phyloP scores from a whole-genome alignment of 768 basidiomycete genomes.

The Cystoderma amianthinum region DNA sequence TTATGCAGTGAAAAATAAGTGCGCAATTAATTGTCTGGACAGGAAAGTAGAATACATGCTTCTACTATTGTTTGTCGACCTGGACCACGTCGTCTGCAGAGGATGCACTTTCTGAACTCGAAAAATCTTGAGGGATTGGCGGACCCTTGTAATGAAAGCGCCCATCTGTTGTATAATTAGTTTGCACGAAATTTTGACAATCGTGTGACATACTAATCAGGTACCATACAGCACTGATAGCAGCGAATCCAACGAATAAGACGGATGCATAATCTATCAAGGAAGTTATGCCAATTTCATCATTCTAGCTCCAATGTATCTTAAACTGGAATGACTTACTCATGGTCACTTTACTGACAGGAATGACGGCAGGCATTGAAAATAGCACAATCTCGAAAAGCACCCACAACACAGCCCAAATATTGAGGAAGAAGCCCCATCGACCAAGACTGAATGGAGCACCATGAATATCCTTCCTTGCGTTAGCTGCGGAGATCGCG shows the following conservation, averaged over 20 bases:
- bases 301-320: slow-evolving; percentile 1
- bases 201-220: slow-evolving; percentile 34
- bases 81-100: too few relatives aligned
- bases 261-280: slow-evolving; percentile 61
- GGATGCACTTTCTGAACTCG: too few relatives aligned
- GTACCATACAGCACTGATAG: slow-evolving; percentile 58
- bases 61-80: too few relatives aligned
- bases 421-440: slow-evolving; percentile 39
- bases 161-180: slow-evolving; percentile 32
- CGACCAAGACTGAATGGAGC: slow-evolving; percentile 46
- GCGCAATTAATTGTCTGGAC: too few relatives aligned
- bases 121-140: slow-evolving; percentile 24
- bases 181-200: neutral
- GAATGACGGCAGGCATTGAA: slow-evolving; percentile 60
- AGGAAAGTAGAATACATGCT: too few relatives aligned
- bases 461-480: slow-evolving; percentile 34
- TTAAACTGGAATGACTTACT: slow-evolving; percentile 24
- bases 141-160: slow-evolving; percentile 36
- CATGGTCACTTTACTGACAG: slow-evolving; percentile 44
- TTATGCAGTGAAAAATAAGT: too few relatives aligned
- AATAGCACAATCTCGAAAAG: slow-evolving; percentile 57
- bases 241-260: slow-evolving; percentile 57
- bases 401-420: slow-evolving; percentile 51
- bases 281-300: neutral
- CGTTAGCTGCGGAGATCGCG: slow-evolving; percentile 39